phyloP scores from a whole-genome alignment of 1,284 basidiomycete genomes.

The Trichosporon faecale region DNA sequence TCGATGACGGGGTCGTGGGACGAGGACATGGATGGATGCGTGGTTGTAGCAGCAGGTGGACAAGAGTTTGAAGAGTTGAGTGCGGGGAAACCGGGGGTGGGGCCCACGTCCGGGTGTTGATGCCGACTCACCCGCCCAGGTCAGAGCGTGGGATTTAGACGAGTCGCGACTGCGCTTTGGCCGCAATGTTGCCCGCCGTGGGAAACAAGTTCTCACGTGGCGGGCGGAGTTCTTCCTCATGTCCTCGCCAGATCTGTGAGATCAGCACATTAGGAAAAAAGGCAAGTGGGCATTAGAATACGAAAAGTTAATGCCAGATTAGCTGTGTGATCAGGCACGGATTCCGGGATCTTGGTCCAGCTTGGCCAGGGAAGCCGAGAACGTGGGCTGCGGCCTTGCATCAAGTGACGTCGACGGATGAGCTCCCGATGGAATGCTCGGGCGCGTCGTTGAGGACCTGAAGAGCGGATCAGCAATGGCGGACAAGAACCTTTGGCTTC shows the following conservation, averaged over 20 bases:
- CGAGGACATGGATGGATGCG: constrained; percentile 1
- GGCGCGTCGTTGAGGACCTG: too few species aligned
- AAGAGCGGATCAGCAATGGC: too few species aligned
- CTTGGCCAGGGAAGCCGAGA: too few species aligned
- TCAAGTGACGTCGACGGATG: too few species aligned
- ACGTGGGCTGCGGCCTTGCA: too few species aligned
- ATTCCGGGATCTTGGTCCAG: not conserved
- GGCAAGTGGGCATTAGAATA: not conserved
- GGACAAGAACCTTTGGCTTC: too few species aligned
- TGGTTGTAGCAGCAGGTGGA: not conserved
- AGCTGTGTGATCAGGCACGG: not conserved
- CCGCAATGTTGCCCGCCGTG: not conserved
- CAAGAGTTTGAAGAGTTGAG: not conserved
- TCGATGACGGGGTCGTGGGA: constrained; percentile 19
- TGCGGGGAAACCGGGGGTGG: constrained; percentile 18
- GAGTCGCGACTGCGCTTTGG: not conserved
- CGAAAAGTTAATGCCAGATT: not conserved
- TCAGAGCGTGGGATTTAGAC: not conserved
- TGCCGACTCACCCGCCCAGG: not conserved
- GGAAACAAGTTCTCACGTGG: not conserved
- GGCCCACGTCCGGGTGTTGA: constrained; percentile 12
- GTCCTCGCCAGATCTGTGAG: not conserved
- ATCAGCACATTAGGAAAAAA: not conserved
- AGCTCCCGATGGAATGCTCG: too few species aligned
- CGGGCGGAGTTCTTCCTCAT: not conserved